Evolutionary conservation across 1,284 basidiomycete genomes (phyloP).

Genomic region (Ceratorhiza oryzae-sativae): DNA sequence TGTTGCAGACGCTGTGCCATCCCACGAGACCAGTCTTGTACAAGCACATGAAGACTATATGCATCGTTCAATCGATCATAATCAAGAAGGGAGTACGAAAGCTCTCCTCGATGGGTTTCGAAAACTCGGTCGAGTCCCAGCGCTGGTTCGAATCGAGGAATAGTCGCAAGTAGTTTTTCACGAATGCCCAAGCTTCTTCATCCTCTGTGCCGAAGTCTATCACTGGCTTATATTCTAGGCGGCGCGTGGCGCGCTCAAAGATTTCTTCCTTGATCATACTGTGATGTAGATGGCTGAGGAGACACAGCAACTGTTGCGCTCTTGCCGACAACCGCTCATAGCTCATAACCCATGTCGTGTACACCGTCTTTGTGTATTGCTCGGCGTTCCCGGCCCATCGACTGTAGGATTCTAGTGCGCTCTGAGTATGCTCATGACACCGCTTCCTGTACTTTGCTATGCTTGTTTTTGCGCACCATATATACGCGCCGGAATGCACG

Average conservation of each 20-base stretch:
- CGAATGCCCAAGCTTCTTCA: no score
- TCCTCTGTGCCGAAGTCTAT: background rate
- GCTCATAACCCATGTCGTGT: conserved; percentile 19
- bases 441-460: background rate
- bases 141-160: background rate
- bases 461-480: background rate
- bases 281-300: conserved; percentile 20
- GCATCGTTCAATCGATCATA: conserved; percentile 6
- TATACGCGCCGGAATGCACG: conserved; percentile 31
- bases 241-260: conserved; percentile 5
- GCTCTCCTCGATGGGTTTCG: background rate
- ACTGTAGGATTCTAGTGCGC: background rate
- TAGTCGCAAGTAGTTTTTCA: background rate
- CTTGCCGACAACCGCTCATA: background rate
- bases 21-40: background rate
- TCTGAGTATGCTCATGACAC: background rate
- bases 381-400: background rate
- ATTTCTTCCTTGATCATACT: background rate
- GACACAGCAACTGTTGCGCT: conserved; percentile 15
- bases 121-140: background rate
- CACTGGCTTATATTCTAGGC: background rate
- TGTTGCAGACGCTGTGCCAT: background rate
- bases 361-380: background rate
- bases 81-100: conserved; percentile 2
- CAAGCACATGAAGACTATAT: conserved; percentile 7